phyloP scores from a whole-genome alignment of 768 basidiomycete species.

The Bullera alba region DNA sequence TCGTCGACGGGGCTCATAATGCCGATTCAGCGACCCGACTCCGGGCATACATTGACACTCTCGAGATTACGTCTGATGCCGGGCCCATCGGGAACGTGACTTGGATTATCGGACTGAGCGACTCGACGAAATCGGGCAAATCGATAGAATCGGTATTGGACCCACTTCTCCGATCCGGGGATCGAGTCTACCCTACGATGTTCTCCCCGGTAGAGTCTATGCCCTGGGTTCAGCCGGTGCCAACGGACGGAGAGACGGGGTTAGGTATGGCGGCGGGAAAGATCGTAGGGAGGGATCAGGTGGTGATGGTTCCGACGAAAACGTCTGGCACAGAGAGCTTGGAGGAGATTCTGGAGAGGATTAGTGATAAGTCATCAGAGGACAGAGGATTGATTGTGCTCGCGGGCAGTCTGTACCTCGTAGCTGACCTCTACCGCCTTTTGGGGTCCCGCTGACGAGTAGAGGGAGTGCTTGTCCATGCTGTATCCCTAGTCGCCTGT shows the following conservation, averaged over 20 bases:
- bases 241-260: slow-evolving; percentile 48
- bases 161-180: slow-evolving; percentile 56
- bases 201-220: slow-evolving; percentile 64
- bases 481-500: too few relatives aligned
- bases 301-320: slow-evolving; percentile 2
- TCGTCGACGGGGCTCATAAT: slow-evolving; percentile 95
- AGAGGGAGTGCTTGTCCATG: background rate
- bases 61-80: slow-evolving; percentile 36
- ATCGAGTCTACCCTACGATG: slow-evolving; percentile 38
- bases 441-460: too few relatives aligned
- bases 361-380: too few relatives aligned
- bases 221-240: slow-evolving; percentile 82
- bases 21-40: slow-evolving; percentile 65
- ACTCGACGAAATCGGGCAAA: slow-evolving; percentile 84
- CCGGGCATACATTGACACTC: slow-evolving; percentile 56
- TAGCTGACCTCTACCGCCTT: slow-evolving; percentile 81
- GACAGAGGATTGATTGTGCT: slow-evolving; percentile 58
- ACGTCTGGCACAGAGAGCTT: slow-evolving; percentile 51
- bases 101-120: slow-evolving; percentile 73
- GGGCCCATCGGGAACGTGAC: slow-evolving; percentile 48
- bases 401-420: slow-evolving; percentile 88
- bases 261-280: slow-evolving; percentile 15
- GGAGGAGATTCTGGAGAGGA: slow-evolving; percentile 47
- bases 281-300: slow-evolving; percentile 20
- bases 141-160: slow-evolving; percentile 63